phyloP scores from a whole-genome alignment of 1,284 basidiomycete genomes.

The Vanrija pseudolonga region DNA sequence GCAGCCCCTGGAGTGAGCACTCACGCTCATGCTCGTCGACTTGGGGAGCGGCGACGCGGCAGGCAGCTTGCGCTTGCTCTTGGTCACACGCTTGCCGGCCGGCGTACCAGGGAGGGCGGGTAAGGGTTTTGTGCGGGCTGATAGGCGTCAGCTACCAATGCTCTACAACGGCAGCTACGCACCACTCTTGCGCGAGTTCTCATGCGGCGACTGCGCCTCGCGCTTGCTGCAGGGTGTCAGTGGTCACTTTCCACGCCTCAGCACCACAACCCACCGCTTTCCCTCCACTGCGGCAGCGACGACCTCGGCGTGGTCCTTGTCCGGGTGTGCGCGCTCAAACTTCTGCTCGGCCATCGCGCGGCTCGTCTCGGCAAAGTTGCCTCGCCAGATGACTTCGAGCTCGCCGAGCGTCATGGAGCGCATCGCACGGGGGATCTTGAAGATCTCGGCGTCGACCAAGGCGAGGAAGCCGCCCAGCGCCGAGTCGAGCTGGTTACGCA shows the following conservation, averaged over 20 bases:
- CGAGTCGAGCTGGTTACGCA: constrained; percentile 23
- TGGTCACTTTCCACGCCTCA: neutral
- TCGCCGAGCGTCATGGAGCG: constrained; percentile 43
- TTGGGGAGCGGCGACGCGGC: constrained; percentile 5
- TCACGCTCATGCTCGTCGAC: constrained; percentile 5
- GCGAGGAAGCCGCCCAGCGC: constrained; percentile 38
- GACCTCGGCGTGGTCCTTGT: constrained; percentile 21
- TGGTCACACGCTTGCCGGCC: constrained; percentile 4
- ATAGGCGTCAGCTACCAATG: neutral
- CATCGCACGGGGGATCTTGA: constrained; percentile 43
- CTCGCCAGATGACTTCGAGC: constrained; percentile 44
- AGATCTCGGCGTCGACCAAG: constrained; percentile 44
- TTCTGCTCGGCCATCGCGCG: constrained; percentile 33
- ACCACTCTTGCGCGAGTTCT: constrained; percentile 19
- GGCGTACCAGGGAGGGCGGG: neutral
- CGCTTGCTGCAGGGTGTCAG: neutral
- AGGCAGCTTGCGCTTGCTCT: constrained; percentile 7
- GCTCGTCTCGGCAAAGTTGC: constrained; percentile 39
- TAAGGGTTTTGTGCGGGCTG: constrained; percentile 4
- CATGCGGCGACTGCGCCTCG: neutral
- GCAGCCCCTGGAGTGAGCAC: neutral
- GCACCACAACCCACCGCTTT: constrained; percentile 30
- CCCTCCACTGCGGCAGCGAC: constrained; percentile 12
- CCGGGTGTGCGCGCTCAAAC: constrained; percentile 20
- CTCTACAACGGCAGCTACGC: neutral